These are phyloP conservation scores for Melocanna baccifera DNA, from an alignment of 176 grass and related monocot genomes.

Conservation along the genomic window DNA sequence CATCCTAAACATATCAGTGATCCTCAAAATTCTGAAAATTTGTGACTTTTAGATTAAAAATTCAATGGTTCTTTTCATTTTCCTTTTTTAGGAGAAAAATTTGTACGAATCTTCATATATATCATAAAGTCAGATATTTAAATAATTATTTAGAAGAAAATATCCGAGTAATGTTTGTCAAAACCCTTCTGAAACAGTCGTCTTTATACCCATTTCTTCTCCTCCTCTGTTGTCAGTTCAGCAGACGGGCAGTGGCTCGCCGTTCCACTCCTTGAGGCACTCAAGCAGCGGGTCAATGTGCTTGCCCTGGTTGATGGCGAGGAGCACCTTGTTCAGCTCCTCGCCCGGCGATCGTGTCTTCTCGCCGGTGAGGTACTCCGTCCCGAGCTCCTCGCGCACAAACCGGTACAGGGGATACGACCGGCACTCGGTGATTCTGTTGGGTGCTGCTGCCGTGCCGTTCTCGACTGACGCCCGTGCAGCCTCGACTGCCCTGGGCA, in stretches of 20 bases:
- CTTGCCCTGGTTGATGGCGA: slow-evolving; percentile 36
- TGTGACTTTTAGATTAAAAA: too few relatives aligned
- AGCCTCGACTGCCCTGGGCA: slow-evolving; percentile 55
- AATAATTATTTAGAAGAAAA: too few relatives aligned
- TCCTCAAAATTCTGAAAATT: not conserved
- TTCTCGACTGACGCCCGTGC: slow-evolving; percentile 46
- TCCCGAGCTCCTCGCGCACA: slow-evolving; percentile 46
- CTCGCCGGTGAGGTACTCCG: slow-evolving; percentile 35
- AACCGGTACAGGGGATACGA: slow-evolving; percentile 63
- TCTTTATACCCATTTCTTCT: not conserved
- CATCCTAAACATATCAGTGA: not conserved
- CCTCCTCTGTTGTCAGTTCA: not conserved
- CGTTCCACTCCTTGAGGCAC: slow-evolving; percentile 47
- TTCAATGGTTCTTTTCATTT: too few relatives aligned
- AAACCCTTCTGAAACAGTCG: not conserved
- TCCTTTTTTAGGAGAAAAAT: too few relatives aligned
- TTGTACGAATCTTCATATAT: too few relatives aligned
- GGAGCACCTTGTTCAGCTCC: slow-evolving; percentile 44
- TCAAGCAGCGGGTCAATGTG: slow-evolving; percentile 39
- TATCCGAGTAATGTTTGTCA: too few relatives aligned
- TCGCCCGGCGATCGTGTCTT: slow-evolving; percentile 37
- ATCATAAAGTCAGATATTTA: too few relatives aligned
- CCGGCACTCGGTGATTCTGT: slow-evolving; percentile 54
- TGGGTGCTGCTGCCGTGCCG: slow-evolving; percentile 40
- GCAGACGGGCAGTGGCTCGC: slow-evolving; percentile 33